Percentiles rank a stretch among this genome's conserved stretches.
Evolutionary conservation across 345 rosid genomes (phyloP).

Genomic region (Angophora floribunda): DNA sequence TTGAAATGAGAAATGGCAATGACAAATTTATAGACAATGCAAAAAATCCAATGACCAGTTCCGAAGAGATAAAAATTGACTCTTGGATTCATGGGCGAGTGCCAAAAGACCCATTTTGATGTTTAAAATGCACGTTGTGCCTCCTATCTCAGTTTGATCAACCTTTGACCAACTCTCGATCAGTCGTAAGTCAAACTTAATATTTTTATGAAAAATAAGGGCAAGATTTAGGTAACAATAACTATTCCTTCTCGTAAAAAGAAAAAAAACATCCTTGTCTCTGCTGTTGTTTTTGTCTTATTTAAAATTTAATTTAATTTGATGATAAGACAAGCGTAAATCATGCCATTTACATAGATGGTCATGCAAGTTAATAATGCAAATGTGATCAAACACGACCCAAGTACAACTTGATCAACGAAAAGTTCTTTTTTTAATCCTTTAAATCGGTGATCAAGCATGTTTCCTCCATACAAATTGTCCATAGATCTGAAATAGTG

Average conservation of each 20-base stretch:
- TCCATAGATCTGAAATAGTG: not conserved
- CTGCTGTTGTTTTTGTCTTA: not conserved
- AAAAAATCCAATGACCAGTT: not conserved
- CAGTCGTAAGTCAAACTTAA: not conserved
- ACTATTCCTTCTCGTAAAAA: no score
- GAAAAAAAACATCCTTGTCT: not conserved
- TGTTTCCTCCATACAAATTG: not conserved
- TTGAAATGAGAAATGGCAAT: no score
- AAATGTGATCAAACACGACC: not conserved
- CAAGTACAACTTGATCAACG: no score
- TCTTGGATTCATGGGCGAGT: not conserved
- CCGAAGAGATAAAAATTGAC: not conserved
- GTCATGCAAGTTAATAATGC: not conserved
- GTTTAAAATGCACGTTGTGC: not conserved
- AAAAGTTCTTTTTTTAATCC: no score
- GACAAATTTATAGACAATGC: no score
- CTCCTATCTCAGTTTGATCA: not conserved
- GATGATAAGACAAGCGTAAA: not conserved
- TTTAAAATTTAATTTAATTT: not conserved
- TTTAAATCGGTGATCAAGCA: not conserved
- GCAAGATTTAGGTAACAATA: not conserved
- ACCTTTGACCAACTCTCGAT: not conserved
- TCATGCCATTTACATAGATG: not conserved
- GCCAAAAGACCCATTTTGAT: not conserved
- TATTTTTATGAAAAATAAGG: not conserved